Conservation (phyloP, 78 protist genomes). For the Dictyostelium capitatum region DNA sequence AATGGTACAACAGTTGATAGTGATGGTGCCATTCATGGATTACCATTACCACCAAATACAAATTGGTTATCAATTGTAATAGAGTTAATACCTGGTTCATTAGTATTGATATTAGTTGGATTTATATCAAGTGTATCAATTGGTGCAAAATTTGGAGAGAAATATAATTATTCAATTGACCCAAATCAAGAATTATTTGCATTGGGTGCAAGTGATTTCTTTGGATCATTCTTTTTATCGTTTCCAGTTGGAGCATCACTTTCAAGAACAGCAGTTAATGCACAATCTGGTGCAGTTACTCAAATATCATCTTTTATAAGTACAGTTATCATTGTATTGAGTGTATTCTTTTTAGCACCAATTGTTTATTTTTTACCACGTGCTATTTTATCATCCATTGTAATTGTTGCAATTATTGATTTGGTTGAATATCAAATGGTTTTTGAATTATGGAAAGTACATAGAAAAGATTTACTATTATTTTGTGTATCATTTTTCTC, state of each 20-base stretch:
- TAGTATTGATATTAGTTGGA: slow-evolving; percentile 76
- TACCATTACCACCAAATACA: background rate
- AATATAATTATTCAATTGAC: slow-evolving; percentile 56
- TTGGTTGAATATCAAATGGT: slow-evolving; percentile 74
- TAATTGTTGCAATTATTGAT: slow-evolving; percentile 81
- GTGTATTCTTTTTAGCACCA: slow-evolving; percentile 80
- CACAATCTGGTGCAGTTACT: slow-evolving; percentile 80
- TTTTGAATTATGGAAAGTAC: slow-evolving; percentile 54
- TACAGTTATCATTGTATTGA: slow-evolving; percentile 61
- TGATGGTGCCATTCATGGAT: background rate
- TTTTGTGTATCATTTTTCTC: slow-evolving; percentile 63
- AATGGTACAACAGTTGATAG: background rate
- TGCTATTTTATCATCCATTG: slow-evolving; percentile 84
- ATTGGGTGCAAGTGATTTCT: slow-evolving; percentile 85
- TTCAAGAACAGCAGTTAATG: slow-evolving; percentile 87
- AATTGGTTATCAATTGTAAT: slow-evolving; percentile 31
- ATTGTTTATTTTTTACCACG: slow-evolving; percentile 82
- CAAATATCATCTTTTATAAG: slow-evolving; percentile 74
- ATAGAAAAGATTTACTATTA: slow-evolving; percentile 50
- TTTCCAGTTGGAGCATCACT: slow-evolving; percentile 87
- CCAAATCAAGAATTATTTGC: slow-evolving; percentile 90
- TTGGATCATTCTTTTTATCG: slow-evolving; percentile 85
- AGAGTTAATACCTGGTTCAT: slow-evolving; percentile 62
- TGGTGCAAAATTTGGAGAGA: slow-evolving; percentile 78
- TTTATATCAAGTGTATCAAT: slow-evolving; percentile 84